Base-by-base conservation (phyloP, 169 alveolate species). In the Plasmodium yoelii region DNA sequence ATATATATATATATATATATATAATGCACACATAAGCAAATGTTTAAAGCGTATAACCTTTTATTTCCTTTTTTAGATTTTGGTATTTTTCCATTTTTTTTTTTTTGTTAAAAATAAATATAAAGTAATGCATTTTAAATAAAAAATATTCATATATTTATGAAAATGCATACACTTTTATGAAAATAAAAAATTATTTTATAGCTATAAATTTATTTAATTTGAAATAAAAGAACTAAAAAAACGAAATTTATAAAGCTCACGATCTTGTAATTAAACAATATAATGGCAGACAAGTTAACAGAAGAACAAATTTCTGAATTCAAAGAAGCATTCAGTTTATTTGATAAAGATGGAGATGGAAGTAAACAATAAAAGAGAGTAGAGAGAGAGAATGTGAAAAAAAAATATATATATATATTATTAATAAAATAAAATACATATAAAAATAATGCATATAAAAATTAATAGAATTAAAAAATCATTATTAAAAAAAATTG, bases 311-410 rank as follows among this genome's bases (percentile, higher is more conserved):
- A 98, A 94, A 98, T 99, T 77, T 99, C 99, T 61, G 99, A 99
- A 94, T 98, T 99, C 96, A 98, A 98, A 96, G 99, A 98, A 96
- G 99, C 99, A 65, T 99, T 99, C 97, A 97, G 99, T 65, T 98
- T 98, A 73, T 99, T 99, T 96, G 99, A 99, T 93, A 98, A 98
- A 96, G 99, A 99, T 93, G 99, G 99, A 68, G 99, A 98, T 97
- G 99, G 99, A 26, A 98, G 96, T 93, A 72, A 53, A 89, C 15
- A 5, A 68, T 9, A 68, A 80, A 44, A 26, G 67, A 19, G 67
- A 12, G 39, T 57, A 61, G 65, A 18, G 5, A 57, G 19, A 51
- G 59, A 13, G 42, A 49, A 34, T 55, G 46, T 9, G 57, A 34
- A 73, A 70, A 49, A 39, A 71, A 71, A 71, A 53, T 39, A 59